Evolutionary conservation across 2,329 filamentous ascomycete genomes (phyloP).

Genomic region (Hypoxylon sp.): DNA sequence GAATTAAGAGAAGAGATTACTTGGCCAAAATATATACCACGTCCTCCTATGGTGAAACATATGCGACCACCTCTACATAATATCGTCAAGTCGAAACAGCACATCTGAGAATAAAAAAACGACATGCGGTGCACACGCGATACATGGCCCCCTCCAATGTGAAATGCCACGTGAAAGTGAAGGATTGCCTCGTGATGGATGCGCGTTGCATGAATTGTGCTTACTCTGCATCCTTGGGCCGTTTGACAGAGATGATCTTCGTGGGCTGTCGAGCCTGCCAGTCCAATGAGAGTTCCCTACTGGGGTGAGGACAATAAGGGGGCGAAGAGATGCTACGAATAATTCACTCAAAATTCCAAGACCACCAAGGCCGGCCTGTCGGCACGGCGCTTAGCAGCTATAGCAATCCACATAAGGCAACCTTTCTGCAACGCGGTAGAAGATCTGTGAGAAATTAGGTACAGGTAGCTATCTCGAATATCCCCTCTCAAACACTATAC

Average conservation of each 20-base stretch:
- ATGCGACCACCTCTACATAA: not conserved
- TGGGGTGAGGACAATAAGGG: slow-evolving; percentile 6
- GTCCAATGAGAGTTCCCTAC: slow-evolving; percentile 11
- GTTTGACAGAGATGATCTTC: slow-evolving; percentile 15
- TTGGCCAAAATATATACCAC: not conserved
- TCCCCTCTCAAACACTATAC: not conserved
- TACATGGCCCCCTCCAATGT: not conserved
- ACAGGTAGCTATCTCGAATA: not conserved
- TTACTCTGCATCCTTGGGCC: slow-evolving; percentile 32
- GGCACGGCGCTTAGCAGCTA: slow-evolving; percentile 2
- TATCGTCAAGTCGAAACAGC: slow-evolving; percentile 15
- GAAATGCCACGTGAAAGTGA: slow-evolving; percentile 32
- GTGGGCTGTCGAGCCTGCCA: slow-evolving; percentile 7
- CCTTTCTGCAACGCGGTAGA: not conserved
- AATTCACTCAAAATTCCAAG: slow-evolving; percentile 11
- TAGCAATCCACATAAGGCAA: not conserved
- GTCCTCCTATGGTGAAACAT: not conserved
- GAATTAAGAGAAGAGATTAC: not conserved
- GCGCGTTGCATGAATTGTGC: slow-evolving; percentile 34
- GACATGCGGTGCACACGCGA: slow-evolving; percentile 19
- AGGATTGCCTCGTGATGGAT: slow-evolving; percentile 35
- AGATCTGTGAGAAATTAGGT: not conserved
- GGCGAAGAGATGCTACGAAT: slow-evolving; percentile 11
- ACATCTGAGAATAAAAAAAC: slow-evolving; percentile 20
- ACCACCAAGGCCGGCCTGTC: slow-evolving; percentile 7